phyloP scores from a whole-genome alignment of 345 rosid species.

The Syzygium oleosum region DNA sequence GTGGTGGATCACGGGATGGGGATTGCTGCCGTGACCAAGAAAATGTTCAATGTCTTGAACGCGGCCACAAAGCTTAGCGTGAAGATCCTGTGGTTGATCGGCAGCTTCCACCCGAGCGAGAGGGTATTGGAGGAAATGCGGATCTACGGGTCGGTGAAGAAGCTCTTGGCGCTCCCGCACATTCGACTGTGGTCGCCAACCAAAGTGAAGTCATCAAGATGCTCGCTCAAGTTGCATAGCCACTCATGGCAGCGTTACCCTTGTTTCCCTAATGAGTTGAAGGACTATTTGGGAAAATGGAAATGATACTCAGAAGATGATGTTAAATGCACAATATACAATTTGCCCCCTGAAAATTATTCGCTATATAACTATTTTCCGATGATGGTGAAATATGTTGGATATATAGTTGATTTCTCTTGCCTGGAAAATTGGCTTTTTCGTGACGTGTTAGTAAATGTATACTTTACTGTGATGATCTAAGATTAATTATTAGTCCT shows the following conservation, averaged over 20 bases:
- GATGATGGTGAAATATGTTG: neutral
- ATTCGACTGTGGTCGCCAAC: slow-evolving; percentile 15
- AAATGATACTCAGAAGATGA: neutral
- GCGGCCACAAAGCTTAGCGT: slow-evolving; percentile 16
- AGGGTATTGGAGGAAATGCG: slow-evolving; percentile 25
- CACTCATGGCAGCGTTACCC: slow-evolving; percentile 14
- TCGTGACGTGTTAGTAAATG: neutral
- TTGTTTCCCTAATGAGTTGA: slow-evolving; percentile 21
- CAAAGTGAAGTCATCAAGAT: slow-evolving; percentile 18
- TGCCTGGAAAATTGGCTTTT: neutral
- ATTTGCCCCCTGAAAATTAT: neutral
- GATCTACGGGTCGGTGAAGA: slow-evolving; percentile 19
- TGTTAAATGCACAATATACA: neutral
- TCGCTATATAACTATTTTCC: neutral
- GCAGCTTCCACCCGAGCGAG: slow-evolving; percentile 11
- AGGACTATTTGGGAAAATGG: slow-evolving; percentile 9
- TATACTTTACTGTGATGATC: neutral
- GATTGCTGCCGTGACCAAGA: slow-evolving; percentile 23
- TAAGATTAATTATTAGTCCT: neutral
- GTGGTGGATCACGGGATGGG: slow-evolving; percentile 21
- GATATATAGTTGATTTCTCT: neutral
- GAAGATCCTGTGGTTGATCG: slow-evolving; percentile 24
- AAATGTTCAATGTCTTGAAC: slow-evolving; percentile 4
- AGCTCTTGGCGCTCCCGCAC: slow-evolving; percentile 19
- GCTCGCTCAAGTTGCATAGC: slow-evolving; percentile 16